These are phyloP conservation scores for Phylloporus sp. DNA, from an alignment of 1,284 basidiomycete species.

Conservation along the genomic window DNA sequence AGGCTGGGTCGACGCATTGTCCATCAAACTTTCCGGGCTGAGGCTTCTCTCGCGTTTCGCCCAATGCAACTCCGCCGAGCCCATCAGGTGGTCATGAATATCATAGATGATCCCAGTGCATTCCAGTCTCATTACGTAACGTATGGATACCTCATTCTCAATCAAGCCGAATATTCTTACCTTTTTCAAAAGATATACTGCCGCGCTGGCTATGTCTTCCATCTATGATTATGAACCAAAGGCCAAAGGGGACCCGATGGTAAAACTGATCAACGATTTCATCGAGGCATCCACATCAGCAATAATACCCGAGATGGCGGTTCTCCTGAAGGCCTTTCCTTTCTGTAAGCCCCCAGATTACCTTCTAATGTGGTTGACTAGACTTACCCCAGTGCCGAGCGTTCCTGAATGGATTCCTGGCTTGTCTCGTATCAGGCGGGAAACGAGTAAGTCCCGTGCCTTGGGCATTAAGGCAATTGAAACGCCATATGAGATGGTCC, in stretches of 20 bases:
- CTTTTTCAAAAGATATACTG: not conserved
- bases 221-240: conserved; percentile 5
- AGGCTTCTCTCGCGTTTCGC: not conserved
- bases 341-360: conserved; percentile 13
- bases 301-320: not conserved
- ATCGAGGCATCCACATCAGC: not conserved
- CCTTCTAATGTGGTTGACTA: not conserved
- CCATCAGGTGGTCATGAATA: not conserved
- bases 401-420: conserved; percentile 24
- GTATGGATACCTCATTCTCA: not conserved
- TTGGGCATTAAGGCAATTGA: no score
- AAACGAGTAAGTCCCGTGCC: no score
- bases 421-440: not conserved
- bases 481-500: no score
- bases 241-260: not conserved
- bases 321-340: conserved; percentile 15
- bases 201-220: not conserved
- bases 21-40: not conserved
- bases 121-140: not conserved
- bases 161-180: not conserved
- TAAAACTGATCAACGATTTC: not conserved
- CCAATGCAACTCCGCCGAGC: not conserved
- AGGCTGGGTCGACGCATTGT: not conserved
- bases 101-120: not conserved
- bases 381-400: conserved; percentile 12